Evolutionary conservation across 1,139 yeast species (phyloP).

Genomic region (Debaryomyces fabryi): DNA sequence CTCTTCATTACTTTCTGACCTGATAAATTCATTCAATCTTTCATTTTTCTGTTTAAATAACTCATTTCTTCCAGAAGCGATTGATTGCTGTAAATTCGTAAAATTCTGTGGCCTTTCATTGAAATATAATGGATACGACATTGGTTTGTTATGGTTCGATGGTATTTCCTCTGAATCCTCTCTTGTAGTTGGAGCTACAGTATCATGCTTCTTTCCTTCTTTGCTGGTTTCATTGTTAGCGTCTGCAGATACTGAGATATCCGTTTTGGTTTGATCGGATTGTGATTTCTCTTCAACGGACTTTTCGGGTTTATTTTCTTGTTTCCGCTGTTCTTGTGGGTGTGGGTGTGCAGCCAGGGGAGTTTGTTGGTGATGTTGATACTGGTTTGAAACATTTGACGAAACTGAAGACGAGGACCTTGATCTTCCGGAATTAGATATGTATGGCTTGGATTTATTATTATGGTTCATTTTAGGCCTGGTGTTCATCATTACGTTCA

Average conservation of each 20-base stretch:
- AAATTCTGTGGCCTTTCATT: slow-evolving; percentile 21
- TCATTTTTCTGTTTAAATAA: slow-evolving; percentile 16
- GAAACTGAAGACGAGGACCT: slow-evolving; percentile 1
- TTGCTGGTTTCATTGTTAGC: neutral
- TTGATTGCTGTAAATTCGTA: slow-evolving; percentile 9
- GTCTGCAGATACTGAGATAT: neutral
- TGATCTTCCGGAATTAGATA: neutral
- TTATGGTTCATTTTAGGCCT: slow-evolving; percentile 10
- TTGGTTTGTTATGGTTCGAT: slow-evolving; percentile 3
- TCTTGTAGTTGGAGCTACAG: neutral
- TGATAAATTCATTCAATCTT: slow-evolving; percentile 17
- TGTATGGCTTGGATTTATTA: slow-evolving; percentile 7
- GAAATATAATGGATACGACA: slow-evolving; percentile 23
- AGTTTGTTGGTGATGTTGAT: neutral
- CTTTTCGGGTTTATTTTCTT: neutral
- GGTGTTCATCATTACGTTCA: slow-evolving; percentile 8
- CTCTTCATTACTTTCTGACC: slow-evolving; percentile 13
- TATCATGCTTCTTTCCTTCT: neutral
- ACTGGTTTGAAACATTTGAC: neutral
- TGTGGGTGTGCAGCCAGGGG: neutral
- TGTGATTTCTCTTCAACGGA: neutral
- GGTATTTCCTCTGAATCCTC: neutral
- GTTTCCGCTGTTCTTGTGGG: slow-evolving; percentile 1
- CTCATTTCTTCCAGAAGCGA: slow-evolving; percentile 13
- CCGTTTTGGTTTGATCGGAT: neutral